Evolutionary conservation across 1,139 yeast species (phyloP).

Genomic region (Kurtzmaniella quercitrusa): DNA sequence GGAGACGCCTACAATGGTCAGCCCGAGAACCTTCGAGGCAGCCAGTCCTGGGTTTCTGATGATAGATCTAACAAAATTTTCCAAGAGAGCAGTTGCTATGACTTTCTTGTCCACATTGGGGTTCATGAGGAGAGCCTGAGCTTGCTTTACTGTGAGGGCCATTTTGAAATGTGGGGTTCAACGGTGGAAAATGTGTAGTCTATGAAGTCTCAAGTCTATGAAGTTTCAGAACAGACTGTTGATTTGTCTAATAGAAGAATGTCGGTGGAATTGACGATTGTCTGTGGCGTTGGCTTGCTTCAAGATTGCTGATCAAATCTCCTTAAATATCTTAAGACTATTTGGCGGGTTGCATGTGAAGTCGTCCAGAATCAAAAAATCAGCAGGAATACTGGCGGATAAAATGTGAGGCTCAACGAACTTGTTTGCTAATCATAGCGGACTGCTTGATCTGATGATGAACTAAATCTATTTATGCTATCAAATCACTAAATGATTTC

Average conservation of each 20-base stretch:
- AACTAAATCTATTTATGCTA: too few species aligned
- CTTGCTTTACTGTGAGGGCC: slow-evolving; percentile 9
- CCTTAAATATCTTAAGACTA: background rate
- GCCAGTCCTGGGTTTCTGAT: slow-evolving; percentile 32
- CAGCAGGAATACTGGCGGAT: too few species aligned
- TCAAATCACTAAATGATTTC: too few species aligned
- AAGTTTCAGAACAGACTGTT: too few species aligned
- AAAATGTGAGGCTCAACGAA: background rate
- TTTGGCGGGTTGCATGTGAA: background rate
- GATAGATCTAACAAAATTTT: slow-evolving; percentile 25
- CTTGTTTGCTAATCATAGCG: too few species aligned
- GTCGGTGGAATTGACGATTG: too few species aligned
- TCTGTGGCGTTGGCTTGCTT: too few species aligned
- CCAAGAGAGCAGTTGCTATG: slow-evolving; percentile 36
- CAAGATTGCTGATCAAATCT: background rate
- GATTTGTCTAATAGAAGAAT: too few species aligned
- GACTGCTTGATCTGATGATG: too few species aligned
- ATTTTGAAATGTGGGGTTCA: background rate
- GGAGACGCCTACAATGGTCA: slow-evolving; percentile 37
- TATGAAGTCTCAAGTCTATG: too few species aligned
- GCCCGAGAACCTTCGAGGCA: slow-evolving; percentile 31
- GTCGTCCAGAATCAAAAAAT: background rate
- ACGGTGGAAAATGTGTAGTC: background rate
- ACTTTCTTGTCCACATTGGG: slow-evolving; percentile 39
- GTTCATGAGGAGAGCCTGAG: slow-evolving; percentile 33